Evolutionary conservation across 1,284 basidiomycete species (phyloP).

Genomic region (Microbotryum saponariae): DNA sequence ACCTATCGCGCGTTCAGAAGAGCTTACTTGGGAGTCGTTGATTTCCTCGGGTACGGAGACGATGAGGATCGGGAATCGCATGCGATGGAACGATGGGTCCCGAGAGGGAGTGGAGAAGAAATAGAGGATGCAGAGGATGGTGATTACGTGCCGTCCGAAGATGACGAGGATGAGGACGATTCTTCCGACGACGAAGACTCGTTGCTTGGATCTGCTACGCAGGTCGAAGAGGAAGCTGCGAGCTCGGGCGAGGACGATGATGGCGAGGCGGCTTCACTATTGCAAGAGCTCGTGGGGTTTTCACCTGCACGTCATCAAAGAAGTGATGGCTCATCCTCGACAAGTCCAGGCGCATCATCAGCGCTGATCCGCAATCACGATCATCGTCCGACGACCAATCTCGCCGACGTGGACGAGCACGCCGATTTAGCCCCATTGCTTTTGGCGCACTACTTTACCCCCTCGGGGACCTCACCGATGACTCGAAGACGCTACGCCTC

Average conservation of each 20-base stretch:
- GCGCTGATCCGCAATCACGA: background rate
- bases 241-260: background rate
- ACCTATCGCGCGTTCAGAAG: background rate
- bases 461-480: background rate
- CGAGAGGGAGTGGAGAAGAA: background rate
- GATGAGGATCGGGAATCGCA: too few species aligned
- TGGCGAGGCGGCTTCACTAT: conserved; percentile 5
- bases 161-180: background rate
- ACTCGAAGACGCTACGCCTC: conserved; percentile 19
- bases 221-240: conserved; percentile 1
- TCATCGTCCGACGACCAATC: background rate
- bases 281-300: background rate
- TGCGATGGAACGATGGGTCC: background rate
- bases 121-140: conserved; percentile 9
- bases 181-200: background rate
- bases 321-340: background rate
- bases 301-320: background rate
- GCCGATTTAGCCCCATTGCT: conserved; percentile 19
- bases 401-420: background rate
- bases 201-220: background rate
- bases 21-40: background rate
- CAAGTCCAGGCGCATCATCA: background rate
- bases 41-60: too few species aligned
- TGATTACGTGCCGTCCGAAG: background rate
- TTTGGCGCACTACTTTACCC: conserved; percentile 23